Evolutionary conservation across 108 stramenopile genomes (phyloP).

Genomic region (Stephanodiscus triporus): DNA sequence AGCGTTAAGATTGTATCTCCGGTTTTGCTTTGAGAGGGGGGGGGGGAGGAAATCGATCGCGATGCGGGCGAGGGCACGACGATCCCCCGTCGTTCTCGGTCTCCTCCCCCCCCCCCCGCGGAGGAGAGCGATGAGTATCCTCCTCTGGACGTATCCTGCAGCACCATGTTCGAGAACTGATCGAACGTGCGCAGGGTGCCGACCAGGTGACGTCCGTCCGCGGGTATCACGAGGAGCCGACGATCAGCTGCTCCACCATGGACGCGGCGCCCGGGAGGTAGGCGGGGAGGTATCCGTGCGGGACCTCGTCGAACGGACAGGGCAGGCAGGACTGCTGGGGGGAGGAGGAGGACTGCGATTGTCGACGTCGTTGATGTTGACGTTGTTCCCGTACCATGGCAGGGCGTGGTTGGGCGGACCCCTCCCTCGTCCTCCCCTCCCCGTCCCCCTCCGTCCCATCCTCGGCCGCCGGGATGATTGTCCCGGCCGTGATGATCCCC

Average conservation of each 20-base stretch:
- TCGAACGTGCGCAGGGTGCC: conserved; percentile 92
- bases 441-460: conserved; percentile 27
- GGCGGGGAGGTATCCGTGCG: conserved; percentile 81
- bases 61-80: no score
- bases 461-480: conserved; percentile 1
- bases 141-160: conserved; percentile 91
- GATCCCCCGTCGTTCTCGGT: no score
- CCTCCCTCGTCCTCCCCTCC: conserved; percentile 7
- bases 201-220: conserved; percentile 93
- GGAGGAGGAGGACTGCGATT: neutral
- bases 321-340: neutral
- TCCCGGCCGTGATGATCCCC: neutral
- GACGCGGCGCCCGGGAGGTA: conserved; percentile 94
- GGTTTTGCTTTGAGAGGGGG: no score
- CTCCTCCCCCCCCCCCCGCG: conserved; percentile 25
- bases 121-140: conserved; percentile 69
- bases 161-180: conserved; percentile 93
- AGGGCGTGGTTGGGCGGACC: neutral
- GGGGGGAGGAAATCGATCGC: no score
- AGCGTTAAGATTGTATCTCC: neutral
- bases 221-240: conserved; percentile 83
- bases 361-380: no score
- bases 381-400: neutral
- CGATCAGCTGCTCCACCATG: conserved; percentile 92
- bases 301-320: conserved; percentile 56